phyloP scores from a whole-genome alignment of 179 eudicot genomes.

The Carnegiea gigantea region DNA sequence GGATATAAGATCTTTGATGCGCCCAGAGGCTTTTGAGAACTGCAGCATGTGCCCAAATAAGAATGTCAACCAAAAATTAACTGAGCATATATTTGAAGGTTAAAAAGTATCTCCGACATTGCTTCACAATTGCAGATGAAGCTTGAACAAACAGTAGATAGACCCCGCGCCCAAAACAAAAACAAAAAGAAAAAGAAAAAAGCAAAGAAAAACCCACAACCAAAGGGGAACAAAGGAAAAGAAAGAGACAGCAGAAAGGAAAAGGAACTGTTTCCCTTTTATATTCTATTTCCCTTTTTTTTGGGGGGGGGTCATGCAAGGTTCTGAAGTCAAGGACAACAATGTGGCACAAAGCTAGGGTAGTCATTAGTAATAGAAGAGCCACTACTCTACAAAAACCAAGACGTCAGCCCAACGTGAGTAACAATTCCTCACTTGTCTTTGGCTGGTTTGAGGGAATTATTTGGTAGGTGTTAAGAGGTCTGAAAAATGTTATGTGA shows the following conservation, averaged over 20 bases:
- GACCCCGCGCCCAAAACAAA: no score
- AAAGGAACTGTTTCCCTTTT: no score
- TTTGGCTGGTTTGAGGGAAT: neutral
- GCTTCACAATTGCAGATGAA: neutral
- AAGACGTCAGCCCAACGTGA: neutral
- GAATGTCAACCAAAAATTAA: slow-evolving; percentile 7
- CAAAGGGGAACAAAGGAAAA: no score
- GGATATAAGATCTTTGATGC: slow-evolving; percentile 67
- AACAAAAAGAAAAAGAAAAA: neutral
- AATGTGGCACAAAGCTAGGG: neutral
- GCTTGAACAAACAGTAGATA: neutral
- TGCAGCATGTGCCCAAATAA: slow-evolving; percentile 29
- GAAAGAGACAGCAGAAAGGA: no score
- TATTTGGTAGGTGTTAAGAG: neutral
- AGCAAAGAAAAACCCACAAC: neutral
- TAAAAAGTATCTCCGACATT: neutral
- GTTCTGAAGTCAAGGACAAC: no score
- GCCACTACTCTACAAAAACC: neutral
- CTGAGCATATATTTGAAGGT: neutral
- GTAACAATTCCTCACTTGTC: neutral
- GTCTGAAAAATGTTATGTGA: no score
- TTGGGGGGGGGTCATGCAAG: no score
- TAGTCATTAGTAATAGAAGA: neutral
- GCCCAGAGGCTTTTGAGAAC: slow-evolving; percentile 88
- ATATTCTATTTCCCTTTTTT: no score